Base-by-base conservation (phyloP, 352 stramenopile species). In the Globisporangium nodosum region DNA sequence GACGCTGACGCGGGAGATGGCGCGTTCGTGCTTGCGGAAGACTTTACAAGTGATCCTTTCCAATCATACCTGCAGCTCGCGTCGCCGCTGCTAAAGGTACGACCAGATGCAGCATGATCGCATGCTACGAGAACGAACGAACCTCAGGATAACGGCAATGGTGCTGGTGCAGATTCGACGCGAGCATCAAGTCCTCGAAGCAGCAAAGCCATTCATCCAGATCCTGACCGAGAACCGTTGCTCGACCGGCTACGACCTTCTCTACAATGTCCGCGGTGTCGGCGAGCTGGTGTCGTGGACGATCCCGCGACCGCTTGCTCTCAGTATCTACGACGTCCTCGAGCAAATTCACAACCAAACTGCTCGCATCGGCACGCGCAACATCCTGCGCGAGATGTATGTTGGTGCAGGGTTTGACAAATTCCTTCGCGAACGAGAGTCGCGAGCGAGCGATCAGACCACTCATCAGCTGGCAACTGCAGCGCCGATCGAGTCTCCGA, bases 201-300 rank as follows among this genome's bases (percentile, higher is more conserved):
- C 69, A 16, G 55, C 70, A 0, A 73, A 77, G 20, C 69, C 66
- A 20, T 71, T 73, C 49, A 42, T 80, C 0, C 53, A 69, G 13
- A 70, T 60, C 3, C 30, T 90, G 24, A 60, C 68, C 0, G 63
- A 85, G 15, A 81, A 85, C 20, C 52, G 63, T 2, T 87, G 77
- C 49, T 86, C 72, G 30, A 81, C 68, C 1, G 74, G 60, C 9
- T 80, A 76, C 39, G 78, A 90, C 51, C 60, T 90, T 43, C 66
- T 90, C 37, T 77, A 78, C 58, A 81, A 76, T 37, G 66, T 74
- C 2, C 64, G 65, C 13, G 76, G 74, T 5, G 63, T 86, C 5
- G 58, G 75, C 3, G 72, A 88, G n/a, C 43, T 90, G 0, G 65
- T 81, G 0, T 73, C 67, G 0, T 90, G 80, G 80, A 70, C 68